These are phyloP conservation scores for Leccinellum rugosiceps DNA, from an alignment of 768 basidiomycete genomes.

Conservation along the genomic window DNA sequence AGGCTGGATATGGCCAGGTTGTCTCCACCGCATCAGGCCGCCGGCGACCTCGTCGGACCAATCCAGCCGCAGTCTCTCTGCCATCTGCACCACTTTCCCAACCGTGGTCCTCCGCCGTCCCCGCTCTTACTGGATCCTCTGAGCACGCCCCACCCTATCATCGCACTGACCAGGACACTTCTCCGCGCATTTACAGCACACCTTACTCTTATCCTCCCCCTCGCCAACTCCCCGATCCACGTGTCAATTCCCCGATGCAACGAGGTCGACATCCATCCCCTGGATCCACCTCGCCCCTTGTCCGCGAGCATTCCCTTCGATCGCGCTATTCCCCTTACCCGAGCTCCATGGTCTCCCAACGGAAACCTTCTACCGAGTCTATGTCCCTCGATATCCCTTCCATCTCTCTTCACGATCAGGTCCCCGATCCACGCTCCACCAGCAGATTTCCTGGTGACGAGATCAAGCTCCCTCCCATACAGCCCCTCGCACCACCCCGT, in stretches of 20 bases:
- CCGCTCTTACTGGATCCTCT: constrained; percentile 28
- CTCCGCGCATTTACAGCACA: constrained; percentile 25
- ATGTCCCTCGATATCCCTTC: constrained; percentile 36
- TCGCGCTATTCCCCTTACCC: constrained; percentile 49
- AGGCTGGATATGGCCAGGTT: constrained; percentile 84
- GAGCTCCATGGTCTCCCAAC: constrained; percentile 21
- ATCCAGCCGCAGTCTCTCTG: constrained; percentile 37
- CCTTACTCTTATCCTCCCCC: constrained; percentile 30
- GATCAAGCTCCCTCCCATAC: constrained; percentile 42
- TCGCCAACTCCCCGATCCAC: constrained; percentile 28
- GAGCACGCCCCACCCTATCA: constrained; percentile 23
- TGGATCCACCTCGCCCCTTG: constrained; percentile 23
- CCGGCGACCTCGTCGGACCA: constrained; percentile 55
- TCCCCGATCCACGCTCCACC: constrained; percentile 24
- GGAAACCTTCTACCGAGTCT: constrained; percentile 27
- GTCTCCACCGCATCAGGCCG: constrained; percentile 59
- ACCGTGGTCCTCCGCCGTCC: constrained; percentile 51
- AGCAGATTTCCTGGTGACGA: constrained; percentile 31
- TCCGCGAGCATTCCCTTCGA: constrained; percentile 22
- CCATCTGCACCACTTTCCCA: constrained; percentile 31
- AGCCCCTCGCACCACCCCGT: constrained; percentile 30
- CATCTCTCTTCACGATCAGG: constrained; percentile 32
- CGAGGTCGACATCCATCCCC: constrained; percentile 27
- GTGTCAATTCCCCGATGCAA: constrained; percentile 30
- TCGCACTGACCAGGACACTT: constrained; percentile 23